These are phyloP conservation scores for Tolypocladium amazonense DNA, from an alignment of 2,329 filamentous ascomycete species.

Conservation along the genomic window DNA sequence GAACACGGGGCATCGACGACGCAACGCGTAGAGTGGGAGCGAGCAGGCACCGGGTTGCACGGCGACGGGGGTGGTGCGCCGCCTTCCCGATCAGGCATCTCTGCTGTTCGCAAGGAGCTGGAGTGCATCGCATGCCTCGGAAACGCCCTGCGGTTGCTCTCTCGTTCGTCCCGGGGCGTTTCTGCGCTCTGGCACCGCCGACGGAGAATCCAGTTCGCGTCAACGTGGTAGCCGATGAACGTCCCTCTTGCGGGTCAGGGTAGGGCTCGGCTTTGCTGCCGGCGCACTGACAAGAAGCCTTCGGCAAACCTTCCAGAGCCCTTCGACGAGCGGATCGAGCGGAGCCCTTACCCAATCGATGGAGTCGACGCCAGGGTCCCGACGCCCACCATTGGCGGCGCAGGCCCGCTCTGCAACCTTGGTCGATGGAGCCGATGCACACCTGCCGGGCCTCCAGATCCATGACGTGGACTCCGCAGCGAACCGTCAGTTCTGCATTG, in stretches of 20 bases:
- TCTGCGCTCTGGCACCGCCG: not conserved
- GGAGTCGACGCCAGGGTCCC: not conserved
- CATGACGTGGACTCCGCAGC: not conserved
- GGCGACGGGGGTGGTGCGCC: not conserved
- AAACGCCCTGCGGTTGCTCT: too few species aligned
- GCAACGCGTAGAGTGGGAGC: not conserved
- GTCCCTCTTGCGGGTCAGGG: not conserved
- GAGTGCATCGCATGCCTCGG: not conserved
- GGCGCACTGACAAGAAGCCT: not conserved
- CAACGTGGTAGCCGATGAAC: not conserved
- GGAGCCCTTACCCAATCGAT: not conserved
- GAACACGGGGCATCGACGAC: not conserved
- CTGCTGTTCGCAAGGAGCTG: not conserved
- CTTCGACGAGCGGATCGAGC: not conserved
- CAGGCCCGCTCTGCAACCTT: not conserved
- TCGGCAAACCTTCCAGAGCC: not conserved
- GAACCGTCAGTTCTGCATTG: not conserved
- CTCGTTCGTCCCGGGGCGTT: not conserved
- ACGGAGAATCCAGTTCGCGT: not conserved
- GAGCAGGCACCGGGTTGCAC: not conserved
- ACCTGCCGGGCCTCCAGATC: not conserved
- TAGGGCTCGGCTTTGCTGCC: not conserved
- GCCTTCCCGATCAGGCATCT: not conserved
- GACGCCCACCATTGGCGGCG: not conserved
- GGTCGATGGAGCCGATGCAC: not conserved